Evolutionary conservation across 768 basidiomycete genomes (phyloP).

Genomic region (Paxillus rubicundulus): DNA sequence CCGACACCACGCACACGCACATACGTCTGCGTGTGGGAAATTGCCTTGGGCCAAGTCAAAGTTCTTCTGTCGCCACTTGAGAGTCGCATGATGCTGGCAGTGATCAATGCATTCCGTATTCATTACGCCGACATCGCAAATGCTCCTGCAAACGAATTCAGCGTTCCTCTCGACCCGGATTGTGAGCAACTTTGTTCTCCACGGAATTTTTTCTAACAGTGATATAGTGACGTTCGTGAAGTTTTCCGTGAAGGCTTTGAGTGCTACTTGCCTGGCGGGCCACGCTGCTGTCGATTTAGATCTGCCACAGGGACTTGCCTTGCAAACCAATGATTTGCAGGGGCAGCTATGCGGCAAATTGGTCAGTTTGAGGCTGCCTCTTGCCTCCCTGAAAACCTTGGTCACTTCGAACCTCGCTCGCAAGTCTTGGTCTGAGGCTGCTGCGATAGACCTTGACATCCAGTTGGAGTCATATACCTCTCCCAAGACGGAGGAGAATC

Average conservation of each 20-base stretch:
- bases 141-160: slow-evolving; percentile 70
- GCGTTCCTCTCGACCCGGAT: slow-evolving; percentile 69
- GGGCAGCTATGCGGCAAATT: slow-evolving; percentile 65
- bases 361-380: slow-evolving; percentile 57
- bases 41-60: slow-evolving; percentile 65
- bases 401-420: slow-evolving; percentile 38
- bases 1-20: slow-evolving; percentile 80
- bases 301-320: slow-evolving; percentile 55
- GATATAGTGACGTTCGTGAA: slow-evolving; percentile 81
- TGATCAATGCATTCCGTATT: slow-evolving; percentile 55
- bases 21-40: slow-evolving; percentile 94
- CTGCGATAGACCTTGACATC: slow-evolving; percentile 48
- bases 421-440: slow-evolving; percentile 67
- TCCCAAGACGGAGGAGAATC: slow-evolving; percentile 48
- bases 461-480: slow-evolving; percentile 70
- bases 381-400: slow-evolving; percentile 49
- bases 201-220: slow-evolving; percentile 6
- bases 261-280: slow-evolving; percentile 54
- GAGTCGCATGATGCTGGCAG: slow-evolving; percentile 48
- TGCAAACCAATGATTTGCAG: slow-evolving; percentile 76
- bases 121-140: slow-evolving; percentile 79
- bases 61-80: slow-evolving; percentile 55
- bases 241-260: slow-evolving; percentile 51
- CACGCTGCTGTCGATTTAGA: slow-evolving; percentile 52
- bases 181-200: slow-evolving; percentile 42